Evolutionary conservation across 768 basidiomycete genomes (phyloP).

Genomic region (Mycena rosella): DNA sequence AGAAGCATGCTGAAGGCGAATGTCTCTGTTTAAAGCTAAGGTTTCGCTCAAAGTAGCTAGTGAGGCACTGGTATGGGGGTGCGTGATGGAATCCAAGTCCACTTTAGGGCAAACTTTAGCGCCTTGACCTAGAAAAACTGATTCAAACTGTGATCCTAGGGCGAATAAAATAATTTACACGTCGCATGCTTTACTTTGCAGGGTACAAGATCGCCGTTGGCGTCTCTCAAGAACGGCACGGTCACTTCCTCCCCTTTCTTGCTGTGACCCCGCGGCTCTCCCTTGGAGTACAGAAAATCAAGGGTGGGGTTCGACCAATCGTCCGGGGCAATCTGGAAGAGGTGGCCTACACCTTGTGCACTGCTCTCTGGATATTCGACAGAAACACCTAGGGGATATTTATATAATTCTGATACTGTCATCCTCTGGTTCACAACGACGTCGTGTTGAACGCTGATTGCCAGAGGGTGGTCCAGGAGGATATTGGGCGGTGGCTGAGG

Average conservation of each 20-base stretch:
- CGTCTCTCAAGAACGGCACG: not conserved
- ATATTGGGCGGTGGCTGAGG: too few relatives aligned
- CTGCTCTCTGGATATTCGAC: constrained; percentile 8
- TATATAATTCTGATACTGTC: not conserved
- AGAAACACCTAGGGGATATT: not conserved
- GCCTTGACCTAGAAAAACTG: constrained; percentile 2
- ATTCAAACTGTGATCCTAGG: not conserved
- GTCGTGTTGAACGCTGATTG: not conserved
- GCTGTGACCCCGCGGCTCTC: not conserved
- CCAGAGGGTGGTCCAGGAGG: too few relatives aligned
- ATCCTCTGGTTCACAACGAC: not conserved
- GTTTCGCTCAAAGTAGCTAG: not conserved
- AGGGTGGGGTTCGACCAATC: not conserved
- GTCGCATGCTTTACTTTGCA: not conserved
- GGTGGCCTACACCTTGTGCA: not conserved
- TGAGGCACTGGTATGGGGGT: constrained; percentile 5
- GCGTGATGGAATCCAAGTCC: not conserved
- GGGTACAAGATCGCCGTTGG: not conserved
- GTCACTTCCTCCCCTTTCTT: not conserved
- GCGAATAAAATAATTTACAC: too few relatives aligned
- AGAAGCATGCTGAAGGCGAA: not conserved
- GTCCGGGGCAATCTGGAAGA: not conserved
- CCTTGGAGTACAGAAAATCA: not conserved
- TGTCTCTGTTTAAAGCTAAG: not conserved
- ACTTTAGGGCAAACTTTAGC: constrained; percentile 5